Conservation (phyloP, 129 eudicot species). For the Helianthus annuus region DNA sequence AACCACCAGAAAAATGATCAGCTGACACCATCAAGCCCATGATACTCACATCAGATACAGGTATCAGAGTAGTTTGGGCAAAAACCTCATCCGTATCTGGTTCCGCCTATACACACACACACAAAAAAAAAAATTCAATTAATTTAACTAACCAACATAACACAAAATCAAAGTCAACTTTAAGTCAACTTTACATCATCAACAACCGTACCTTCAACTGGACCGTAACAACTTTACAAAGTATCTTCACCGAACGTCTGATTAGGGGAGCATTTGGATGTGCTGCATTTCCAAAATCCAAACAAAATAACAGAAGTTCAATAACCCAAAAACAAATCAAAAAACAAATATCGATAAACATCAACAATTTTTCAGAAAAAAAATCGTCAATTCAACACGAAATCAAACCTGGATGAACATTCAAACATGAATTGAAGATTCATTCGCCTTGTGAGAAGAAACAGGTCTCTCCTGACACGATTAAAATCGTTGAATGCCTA, state of each 20-base stretch:
- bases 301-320: too few relatives aligned
- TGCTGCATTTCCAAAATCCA: too few relatives aligned
- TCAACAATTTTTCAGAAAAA: too few relatives aligned
- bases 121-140: not conserved
- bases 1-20: conserved; percentile 1
- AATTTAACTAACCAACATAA: too few relatives aligned
- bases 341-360: too few relatives aligned
- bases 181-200: not conserved
- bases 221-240: conserved; percentile 81
- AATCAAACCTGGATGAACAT: too few relatives aligned
- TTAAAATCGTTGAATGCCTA: too few relatives aligned
- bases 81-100: conserved; percentile 92
- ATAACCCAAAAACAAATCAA: too few relatives aligned
- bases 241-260: conserved; percentile 57
- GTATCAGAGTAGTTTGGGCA: conserved; percentile 84
- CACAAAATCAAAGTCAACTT: not conserved
- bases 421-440: too few relatives aligned
- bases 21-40: not conserved
- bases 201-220: conserved; percentile 56
- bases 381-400: too few relatives aligned
- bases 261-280: not conserved
- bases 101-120: conserved; percentile 61
- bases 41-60: conserved; percentile 64
- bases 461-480: too few relatives aligned
- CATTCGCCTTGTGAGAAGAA: too few relatives aligned